Evolutionary conservation across 352 stramenopile genomes (phyloP), one percentile per base, ranked within the genome.

Genomic region (Phytophthora uliginosa): DNA sequence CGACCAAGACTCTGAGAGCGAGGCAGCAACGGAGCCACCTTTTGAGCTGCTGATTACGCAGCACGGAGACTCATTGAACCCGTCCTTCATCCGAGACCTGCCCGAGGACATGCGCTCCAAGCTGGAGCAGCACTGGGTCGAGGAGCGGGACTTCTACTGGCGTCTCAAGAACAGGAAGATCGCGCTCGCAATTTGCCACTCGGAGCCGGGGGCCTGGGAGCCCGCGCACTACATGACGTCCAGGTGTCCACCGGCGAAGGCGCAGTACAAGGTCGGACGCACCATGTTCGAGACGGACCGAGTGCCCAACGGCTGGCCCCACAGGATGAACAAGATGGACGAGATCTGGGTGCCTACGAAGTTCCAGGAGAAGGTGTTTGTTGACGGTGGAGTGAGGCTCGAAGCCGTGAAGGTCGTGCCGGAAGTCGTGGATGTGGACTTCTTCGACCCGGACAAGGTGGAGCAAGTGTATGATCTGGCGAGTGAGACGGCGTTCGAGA

Each of bases 241-340:
- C 17, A 77, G 74, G 20, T 97, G 87, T 79, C 92, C 88, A 8
- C 89, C 88, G 0, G 20, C 65, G 2, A 65, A 73, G 0, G 74
- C 84, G 7, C 54, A 53, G 54, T 97, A 93, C 69, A 83, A 63
- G 0, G 84, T 99, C 8, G 95, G 95, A 13, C 70, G 95, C 2
- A 99, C 95, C 2, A 99, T 99, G 95, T 99, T 99, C 64, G 95
- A 99, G 79, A 98, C 95, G 42, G 95, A 99, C 71, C 85, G 95
- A 63, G 78, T 98, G 56, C 95, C 95, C 7, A 82, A 71, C n/a
- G 95, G 93, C 26, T 98, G 95, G 95, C 42, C 79, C 3, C 73
- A 91, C 17, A 82, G 94, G 54, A 95, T 98, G 84, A 95, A 97
- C 64, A 71, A 76, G 12, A 97, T 99, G 91, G 88, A 98, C 74